These are phyloP conservation scores for Aspergillus campestris DNA, from an alignment of 495 filamentous ascomycete species.

Conservation along the genomic window DNA sequence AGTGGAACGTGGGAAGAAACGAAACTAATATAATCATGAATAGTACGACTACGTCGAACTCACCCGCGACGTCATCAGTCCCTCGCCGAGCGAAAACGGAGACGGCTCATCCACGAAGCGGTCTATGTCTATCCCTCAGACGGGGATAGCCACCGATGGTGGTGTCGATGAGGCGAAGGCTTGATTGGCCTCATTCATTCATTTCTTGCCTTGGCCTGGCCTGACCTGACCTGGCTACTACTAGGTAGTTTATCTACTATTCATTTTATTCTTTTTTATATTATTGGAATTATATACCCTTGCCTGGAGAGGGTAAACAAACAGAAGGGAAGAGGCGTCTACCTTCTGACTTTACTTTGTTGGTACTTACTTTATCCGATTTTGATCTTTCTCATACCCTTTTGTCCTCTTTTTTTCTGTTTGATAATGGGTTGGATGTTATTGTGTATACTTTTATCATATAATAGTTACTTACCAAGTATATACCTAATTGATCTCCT, in stretches of 20 bases:
- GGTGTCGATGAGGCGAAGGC: slow-evolving; percentile 23
- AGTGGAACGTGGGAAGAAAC: neutral
- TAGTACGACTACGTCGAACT: slow-evolving; percentile 95
- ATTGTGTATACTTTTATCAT: neutral
- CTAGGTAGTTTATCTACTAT: too few species aligned
- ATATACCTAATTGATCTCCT: too few species aligned
- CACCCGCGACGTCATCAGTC: slow-evolving; percentile 69
- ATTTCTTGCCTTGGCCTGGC: neutral
- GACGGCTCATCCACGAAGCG: slow-evolving; percentile 26
- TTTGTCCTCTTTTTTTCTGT: neutral
- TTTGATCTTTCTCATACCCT: neutral
- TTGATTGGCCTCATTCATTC: slow-evolving; percentile 6
- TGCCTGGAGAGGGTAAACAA: too few species aligned
- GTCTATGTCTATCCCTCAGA: slow-evolving; percentile 17
- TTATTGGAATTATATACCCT: neutral
- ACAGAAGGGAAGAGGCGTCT: too few species aligned
- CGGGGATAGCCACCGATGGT: slow-evolving; percentile 4
- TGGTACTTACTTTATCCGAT: neutral
- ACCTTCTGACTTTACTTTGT: neutral
- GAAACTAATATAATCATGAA: slow-evolving; percentile 2
- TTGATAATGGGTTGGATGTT: neutral
- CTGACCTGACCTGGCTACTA: too few species aligned
- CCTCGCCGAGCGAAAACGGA: slow-evolving; percentile 33
- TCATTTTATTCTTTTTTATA: neutral
- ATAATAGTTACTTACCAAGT: neutral